Base-by-base conservation (phyloP, 306 rosid genomes). In the Fagus crenata region DNA sequence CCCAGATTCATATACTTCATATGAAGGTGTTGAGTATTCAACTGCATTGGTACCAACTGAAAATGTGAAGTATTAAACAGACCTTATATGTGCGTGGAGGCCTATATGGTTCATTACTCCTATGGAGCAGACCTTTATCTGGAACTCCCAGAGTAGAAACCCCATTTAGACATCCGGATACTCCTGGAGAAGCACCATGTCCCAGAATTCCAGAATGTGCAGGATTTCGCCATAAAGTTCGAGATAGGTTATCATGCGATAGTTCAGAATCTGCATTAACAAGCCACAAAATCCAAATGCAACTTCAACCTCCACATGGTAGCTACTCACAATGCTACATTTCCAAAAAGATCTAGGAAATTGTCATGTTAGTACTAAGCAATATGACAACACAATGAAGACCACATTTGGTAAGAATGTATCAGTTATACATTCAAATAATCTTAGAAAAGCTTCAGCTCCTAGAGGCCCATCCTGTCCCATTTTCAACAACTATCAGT, bases 1-100 rank as follows among this genome's bases (percentile, higher is more conserved):
- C 35, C 11, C 8, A 58, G 36, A 58, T 58, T 58, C 64, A 58
- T 28, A 58, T 35, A 28, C 28, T 58, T 58, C 36, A 15, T 35
- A 56, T 42, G 54, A 35, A 33, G 28, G 2, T 40, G 32, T 53
- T 39, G 41, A 60, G 41, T 40, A 49, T 37, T 54, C 33, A 36
- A 8, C 64, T 68, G n/a, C 55, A 17, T n/a, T 28, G 61, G 18
- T 70, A 42, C 51, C 60, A 70, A 71, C 49, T 11, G 61, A 54
- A 63, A 64, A 51, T 17, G 40, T 49, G 55, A 71, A 72, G 36
- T 49, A 49, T 15, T 77, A 64, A 72, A 49, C 75, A 59, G 42
- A 87, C 90, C 90, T 78, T 80, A 83, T 64, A 33, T 71, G 49
- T 80, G 67, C 55, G 79, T 2, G 86, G 91, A 78, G 93, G 93